Base-by-base conservation (phyloP, 208 protist species). In the Wallacemonas sp. region DNA sequence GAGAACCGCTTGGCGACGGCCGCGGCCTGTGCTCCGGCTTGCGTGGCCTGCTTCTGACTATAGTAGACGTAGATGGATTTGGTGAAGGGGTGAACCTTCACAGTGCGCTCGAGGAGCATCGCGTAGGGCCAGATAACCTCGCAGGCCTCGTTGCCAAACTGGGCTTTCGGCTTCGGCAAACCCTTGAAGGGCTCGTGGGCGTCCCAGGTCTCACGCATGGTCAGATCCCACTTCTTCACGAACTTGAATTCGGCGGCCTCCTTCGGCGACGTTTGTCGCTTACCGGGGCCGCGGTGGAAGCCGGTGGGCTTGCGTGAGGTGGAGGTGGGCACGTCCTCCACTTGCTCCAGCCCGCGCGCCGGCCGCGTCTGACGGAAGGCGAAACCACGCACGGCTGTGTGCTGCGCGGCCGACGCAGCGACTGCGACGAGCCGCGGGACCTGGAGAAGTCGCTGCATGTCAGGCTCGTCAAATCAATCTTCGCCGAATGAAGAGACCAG, bases 31-130 rank as follows among this genome's bases (percentile, higher is more conserved):
- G 39, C 21, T 21, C 91, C 91, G 10, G 36, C 42, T 26, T 34
- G 26, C 15, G 91, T 88, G 72, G 57, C 65, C 65, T 91, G 84
- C 32, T 75, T 74, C 66, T 96, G 88, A 38, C 76, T 79, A 64
- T 93, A 96, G 73, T 93, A 96, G 4, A 93, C 81, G 66, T 96
- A 96, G 55, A 96, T 91, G 45, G 91, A 96, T 72, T 96, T 96
- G 29, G 85, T 96, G 66, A 93, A 96, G 29, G 87, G 91, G 71
- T 96, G 91, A 36, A 96, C 87, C 65, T 84, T 82, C 60, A 94
- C 79, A 29, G 91, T 79, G 34, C 86, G 74, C 78, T 96, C 85
- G 0, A 96, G 71, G 46, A 96, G 73, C 19, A 94, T 19, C 9
- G 86, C 82, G 69, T 96, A 96, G 15, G 91, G 91, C 88, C 91